Conservation (phyloP, 306 rosid species). For the Prunus persica region Prunus_persica_NCBIv2 NC_034016.1:1631001-1631500, state of each 20-base stretch:
- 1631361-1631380: constrained; percentile 76
- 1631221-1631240: constrained; percentile 62
- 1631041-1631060: constrained; percentile 78
- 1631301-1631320: constrained; percentile 58
- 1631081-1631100: not conserved
- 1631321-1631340: constrained; percentile 54
- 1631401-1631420: constrained; percentile 86
- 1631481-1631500: too few species aligned
- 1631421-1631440: constrained; percentile 39
- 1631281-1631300: constrained; percentile 52
- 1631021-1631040: constrained; percentile 87
- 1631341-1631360: constrained; percentile 58
- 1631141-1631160: constrained; percentile 92
- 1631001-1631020: constrained; percentile 86
- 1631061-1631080: not conserved
- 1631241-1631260: constrained; percentile 60
- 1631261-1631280: constrained; percentile 39
- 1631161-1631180: constrained; percentile 87
- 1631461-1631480: not conserved
- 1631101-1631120: not conserved
- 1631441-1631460: not conserved
- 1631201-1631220: constrained; percentile 60
- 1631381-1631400: constrained; percentile 72
- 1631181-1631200: constrained; percentile 65
- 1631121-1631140: constrained; percentile 2